Evolutionary conservation across 768 basidiomycete species (phyloP), one percentile per base, ranked within the genome.

Genomic region (Pseudohyphozyma bogoriensis): DNA sequence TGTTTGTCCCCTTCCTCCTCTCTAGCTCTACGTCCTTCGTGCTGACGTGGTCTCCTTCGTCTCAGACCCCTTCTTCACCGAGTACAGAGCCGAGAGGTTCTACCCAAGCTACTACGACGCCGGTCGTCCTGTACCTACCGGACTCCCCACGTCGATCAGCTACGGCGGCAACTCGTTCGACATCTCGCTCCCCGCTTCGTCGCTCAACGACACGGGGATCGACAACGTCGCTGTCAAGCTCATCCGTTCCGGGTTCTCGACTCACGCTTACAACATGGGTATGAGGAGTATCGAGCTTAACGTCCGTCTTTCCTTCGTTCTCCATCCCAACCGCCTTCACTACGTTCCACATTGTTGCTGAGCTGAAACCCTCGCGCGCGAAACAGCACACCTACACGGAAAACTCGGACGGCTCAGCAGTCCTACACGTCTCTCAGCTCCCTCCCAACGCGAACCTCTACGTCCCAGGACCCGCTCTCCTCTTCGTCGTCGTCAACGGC

Each of bases 221-320:
- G 92, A 89, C 32, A 86, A 87, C 71, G 87, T 96, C 32, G 95
- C 95, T 70, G 93, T 95, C 51, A 91, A 90, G 20, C 93, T 95
- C 81, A 80, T 97, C 24, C 81, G 97, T 28, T 92, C 95, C 11
- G 97, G 95, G 75, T 97, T 76, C 81, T 0, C n/a, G 11, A 42
- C 51, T n/a, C 51, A 59, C 26, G 31, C n/a, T 1, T 28, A 29
- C 22, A 51, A 37, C 56, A 77, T 79, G 74, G 80, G 86, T 78
- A 87, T 89, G 73, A 80, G 90, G 5, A 79, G 78, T 56, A 68
- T 92, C 59, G 83, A 92, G 74, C 81, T 96, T 53, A 84, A 88
- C n/a, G n/a, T n/a, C n/a, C n/a, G n/a, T n/a, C 72, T 85, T n/a
- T n/a, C n/a, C n/a, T n/a, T n/a, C n/a, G n/a, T n/a, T n/a, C n/a